Evolutionary conservation across 2,329 filamentous ascomycete species (phyloP), one percentile per base, ranked within the genome.

Genomic region (Hymenoscyphus occultus): DNA sequence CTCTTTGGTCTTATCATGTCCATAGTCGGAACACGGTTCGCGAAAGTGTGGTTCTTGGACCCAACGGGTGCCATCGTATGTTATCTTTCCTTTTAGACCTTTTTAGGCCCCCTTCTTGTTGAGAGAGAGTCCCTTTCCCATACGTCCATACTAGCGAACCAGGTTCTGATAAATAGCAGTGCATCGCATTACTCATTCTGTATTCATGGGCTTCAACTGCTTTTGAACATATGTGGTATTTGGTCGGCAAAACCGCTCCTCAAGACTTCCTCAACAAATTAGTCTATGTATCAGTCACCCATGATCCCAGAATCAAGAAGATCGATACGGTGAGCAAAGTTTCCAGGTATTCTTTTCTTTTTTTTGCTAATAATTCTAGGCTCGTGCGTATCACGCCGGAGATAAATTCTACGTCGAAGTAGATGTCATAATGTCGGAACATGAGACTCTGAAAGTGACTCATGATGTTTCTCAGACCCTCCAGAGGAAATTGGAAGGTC

Each of bases 271-370:
- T 93, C 39, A 96, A 95, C 74, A 86, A 96, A 58, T 78, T 97
- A 28, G 82, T 97, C 0, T 97, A 97, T 78, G 84, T 96, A 71
- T 95, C 93, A 1, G 96, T 97, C 90, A 90, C 93, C 22, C 97
- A 97, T 75, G 93, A 93, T 57, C 92, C 90, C 70, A 90, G 90
- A 13, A 96, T 97, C 74, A 87, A 86, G 73, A 89, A 92, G 75
- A 95, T 96, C 67, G 92, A 95, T 75, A 92, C 92, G 39, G 79
- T 95, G 64, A 59, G 68, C 60, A 9, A 59, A n/a, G 2, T 13
- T n/a, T 7, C 19, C 19, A 32, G 19, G 13, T 10, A 14, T 48
- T 39, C 5, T 14, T 14, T 19, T 28, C 14, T 13, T 51, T 61
- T 61, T n/a, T 7, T 32, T 32, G 12, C 51, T 31, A 31, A 31